Conservation (phyloP, 164 flowering plant genomes). For the Vitis vinifera region ASM3070453v1 NC_081807.1:12692501-12693000, state of each 20-base stretch:
- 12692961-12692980: too few species aligned
- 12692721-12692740: slow-evolving; percentile 12
- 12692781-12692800: too few species aligned
- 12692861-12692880: too few species aligned
- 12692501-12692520: slow-evolving; percentile 25
- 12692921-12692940: too few species aligned
- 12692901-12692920: too few species aligned
- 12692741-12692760: slow-evolving; percentile 21
- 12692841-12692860: too few species aligned
- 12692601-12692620: not conserved
- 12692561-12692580: not conserved
- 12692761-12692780: too few species aligned
- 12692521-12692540: slow-evolving; percentile 14
- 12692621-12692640: slow-evolving; percentile 19
- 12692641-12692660: slow-evolving; percentile 21
- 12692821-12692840: too few species aligned
- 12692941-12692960: too few species aligned
- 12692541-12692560: slow-evolving; percentile 11
- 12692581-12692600: not conserved
- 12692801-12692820: too few species aligned
- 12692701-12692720: slow-evolving; percentile 28
- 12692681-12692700: slow-evolving; percentile 16
- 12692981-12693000: too few species aligned
- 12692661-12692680: slow-evolving; percentile 17
- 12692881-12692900: too few species aligned